phyloP scores from a whole-genome alignment of 106 monocot genomes.

The Acanthochlamys bracteata region DNA sequence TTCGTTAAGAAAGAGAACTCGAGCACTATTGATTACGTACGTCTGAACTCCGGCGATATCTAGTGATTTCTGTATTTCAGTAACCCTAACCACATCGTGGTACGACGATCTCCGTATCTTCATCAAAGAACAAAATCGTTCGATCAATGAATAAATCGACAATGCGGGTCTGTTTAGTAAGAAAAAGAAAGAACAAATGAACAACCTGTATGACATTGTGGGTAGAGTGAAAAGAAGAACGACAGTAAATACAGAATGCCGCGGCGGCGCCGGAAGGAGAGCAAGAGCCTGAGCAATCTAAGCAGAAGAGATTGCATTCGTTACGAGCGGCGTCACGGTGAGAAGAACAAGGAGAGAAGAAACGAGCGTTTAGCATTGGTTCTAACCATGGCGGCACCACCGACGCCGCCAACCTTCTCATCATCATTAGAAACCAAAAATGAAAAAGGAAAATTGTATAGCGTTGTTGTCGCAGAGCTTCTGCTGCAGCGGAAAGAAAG shows the following conservation, averaged over 20 bases:
- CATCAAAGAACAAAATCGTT: neutral
- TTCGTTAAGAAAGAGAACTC: slow-evolving; percentile 78
- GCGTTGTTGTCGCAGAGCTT: neutral
- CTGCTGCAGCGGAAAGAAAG: no score
- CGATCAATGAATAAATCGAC: neutral
- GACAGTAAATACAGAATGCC: slow-evolving; percentile 65
- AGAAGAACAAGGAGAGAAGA: slow-evolving; percentile 6
- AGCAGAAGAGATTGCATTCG: slow-evolving; percentile 53
- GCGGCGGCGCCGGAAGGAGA: slow-evolving; percentile 1
- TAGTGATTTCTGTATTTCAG: slow-evolving; percentile 60
- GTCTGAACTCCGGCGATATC: slow-evolving; percentile 79
- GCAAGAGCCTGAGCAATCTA: slow-evolving; percentile 29
- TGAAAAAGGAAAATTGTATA: neutral
- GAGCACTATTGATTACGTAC: slow-evolving; percentile 92
- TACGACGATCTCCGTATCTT: slow-evolving; percentile 87
- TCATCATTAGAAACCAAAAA: slow-evolving; percentile 10
- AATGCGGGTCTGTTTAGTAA: no score
- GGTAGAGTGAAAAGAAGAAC: slow-evolving; percentile 35
- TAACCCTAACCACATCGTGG: slow-evolving; percentile 78
- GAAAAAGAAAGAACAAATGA: neutral
- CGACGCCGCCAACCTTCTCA: slow-evolving; percentile 21
- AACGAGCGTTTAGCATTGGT: slow-evolving; percentile 4
- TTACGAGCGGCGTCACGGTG: slow-evolving; percentile 11
- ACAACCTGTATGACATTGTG: slow-evolving; percentile 75
- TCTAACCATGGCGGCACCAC: slow-evolving; percentile 19